These are phyloP conservation scores for Chlorella sp. DNA, from an alignment of 139 green algal species.

Conservation along the genomic window DNA sequence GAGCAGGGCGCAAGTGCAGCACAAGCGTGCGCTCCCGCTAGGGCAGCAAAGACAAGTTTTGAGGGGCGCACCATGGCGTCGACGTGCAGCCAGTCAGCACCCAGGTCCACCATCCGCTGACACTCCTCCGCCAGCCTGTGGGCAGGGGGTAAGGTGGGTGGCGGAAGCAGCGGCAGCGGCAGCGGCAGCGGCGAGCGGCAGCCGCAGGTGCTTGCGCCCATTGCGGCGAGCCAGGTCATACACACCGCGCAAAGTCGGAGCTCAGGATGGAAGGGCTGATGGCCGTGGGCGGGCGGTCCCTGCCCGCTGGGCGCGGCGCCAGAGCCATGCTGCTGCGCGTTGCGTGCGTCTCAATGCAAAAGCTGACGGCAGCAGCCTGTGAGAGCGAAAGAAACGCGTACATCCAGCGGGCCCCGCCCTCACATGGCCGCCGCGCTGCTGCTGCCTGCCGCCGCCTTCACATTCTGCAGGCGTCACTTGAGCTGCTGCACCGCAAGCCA, in stretches of 20 bases:
- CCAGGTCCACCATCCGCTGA: slow-evolving; percentile 57
- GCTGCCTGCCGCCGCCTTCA: too few species aligned
- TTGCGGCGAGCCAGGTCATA: neutral
- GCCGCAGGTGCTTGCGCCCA: neutral
- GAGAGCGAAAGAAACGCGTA: too few species aligned
- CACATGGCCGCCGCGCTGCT: too few species aligned
- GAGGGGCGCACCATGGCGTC: neutral
- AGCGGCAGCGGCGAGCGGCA: neutral
- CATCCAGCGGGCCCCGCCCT: too few species aligned
- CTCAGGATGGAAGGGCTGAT: slow-evolving; percentile 85
- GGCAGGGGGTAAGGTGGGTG: neutral
- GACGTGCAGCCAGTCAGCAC: slow-evolving; percentile 57
- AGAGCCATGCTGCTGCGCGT: neutral
- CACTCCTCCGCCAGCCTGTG: slow-evolving; percentile 72
- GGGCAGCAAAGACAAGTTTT: too few species aligned
- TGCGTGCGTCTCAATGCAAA: too few species aligned
- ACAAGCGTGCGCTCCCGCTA: too few species aligned
- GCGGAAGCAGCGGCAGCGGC: neutral
- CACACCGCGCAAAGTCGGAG: slow-evolving; percentile 77
- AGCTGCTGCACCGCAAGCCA: too few species aligned
- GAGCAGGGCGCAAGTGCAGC: too few species aligned
- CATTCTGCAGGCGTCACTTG: too few species aligned
- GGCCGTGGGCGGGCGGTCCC: neutral
- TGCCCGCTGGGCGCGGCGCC: neutral
- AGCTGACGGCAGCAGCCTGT: too few species aligned